These are phyloP conservation scores for Aspergillus uvarum DNA, from an alignment of 2,329 filamentous ascomycete genomes.

Conservation along the genomic window DNA sequence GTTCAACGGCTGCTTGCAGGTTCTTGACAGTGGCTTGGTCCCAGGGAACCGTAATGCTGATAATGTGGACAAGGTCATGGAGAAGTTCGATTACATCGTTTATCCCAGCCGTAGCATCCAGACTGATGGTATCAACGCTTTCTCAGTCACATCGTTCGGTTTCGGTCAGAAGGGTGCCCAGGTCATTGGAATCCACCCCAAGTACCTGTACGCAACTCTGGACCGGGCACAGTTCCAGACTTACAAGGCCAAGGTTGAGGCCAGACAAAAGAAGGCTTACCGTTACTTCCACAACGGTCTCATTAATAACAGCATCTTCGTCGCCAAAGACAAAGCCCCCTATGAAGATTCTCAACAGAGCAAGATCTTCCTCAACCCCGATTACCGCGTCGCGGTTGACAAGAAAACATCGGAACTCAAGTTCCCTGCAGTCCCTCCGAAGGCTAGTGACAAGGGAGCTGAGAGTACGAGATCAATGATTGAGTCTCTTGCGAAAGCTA, in stretches of 20 bases:
- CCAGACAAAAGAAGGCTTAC: conserved; percentile 97
- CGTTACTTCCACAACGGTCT: conserved; percentile 97
- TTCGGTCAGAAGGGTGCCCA: conserved; percentile 99
- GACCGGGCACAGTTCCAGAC: conserved; percentile 77
- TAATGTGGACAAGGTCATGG: conserved; percentile 94
- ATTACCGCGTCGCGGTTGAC: conserved; percentile 79
- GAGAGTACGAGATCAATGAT: conserved; percentile 72
- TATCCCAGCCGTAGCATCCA: conserved; percentile 95
- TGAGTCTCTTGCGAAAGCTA: conserved; percentile 70
- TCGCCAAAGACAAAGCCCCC: conserved; percentile 87
- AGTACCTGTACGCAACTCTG: conserved; percentile 92
- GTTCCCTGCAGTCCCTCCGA: conserved; percentile 69
- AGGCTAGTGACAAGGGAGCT: conserved; percentile 56
- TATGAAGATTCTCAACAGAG: conserved; percentile 86
- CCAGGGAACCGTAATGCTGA: conserved; percentile 97
- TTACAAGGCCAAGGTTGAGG: conserved; percentile 86
- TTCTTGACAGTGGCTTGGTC: conserved; percentile 89
- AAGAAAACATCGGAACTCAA: conserved; percentile 80
- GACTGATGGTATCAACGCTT: conserved; percentile 97
- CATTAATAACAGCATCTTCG: conserved; percentile 97
- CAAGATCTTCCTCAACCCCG: conserved; percentile 89
- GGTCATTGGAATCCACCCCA: conserved; percentile 93
- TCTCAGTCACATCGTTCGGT: conserved; percentile 97
- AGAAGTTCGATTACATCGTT: conserved; percentile 96
- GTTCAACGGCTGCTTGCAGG: conserved; percentile 97